Conservation (phyloP, 345 rosid species). For the Rhizophora apiculata region DNA sequence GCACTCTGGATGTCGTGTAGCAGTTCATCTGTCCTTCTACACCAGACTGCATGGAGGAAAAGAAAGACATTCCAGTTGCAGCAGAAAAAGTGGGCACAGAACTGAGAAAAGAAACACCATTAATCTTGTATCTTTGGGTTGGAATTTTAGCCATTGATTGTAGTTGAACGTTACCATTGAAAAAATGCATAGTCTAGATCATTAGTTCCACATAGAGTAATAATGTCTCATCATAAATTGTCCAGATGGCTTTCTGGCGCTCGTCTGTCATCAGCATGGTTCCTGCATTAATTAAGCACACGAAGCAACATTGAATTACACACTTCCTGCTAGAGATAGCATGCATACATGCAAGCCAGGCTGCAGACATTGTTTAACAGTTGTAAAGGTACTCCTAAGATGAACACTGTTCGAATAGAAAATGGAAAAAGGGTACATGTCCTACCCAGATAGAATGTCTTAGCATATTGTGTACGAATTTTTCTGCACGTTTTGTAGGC, state of each 20-base stretch:
- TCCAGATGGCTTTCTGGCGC: constrained; percentile 63
- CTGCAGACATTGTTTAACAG: no score
- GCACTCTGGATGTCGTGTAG: constrained; percentile 50
- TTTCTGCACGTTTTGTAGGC: constrained; percentile 44
- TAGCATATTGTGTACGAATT: constrained; percentile 58
- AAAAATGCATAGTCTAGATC: no score
- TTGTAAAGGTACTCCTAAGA: not conserved
- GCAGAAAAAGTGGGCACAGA: not conserved
- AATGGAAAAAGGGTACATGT: not conserved
- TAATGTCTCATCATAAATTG: constrained; percentile 49
- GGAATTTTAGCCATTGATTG: no score
- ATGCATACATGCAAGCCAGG: no score
- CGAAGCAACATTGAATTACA: no score
- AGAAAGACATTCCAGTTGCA: not conserved
- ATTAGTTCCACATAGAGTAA: not conserved
- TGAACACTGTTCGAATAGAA: not conserved
- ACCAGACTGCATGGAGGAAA: constrained; percentile 42
- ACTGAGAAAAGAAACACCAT: no score
- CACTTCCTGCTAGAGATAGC: no score
- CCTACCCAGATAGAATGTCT: constrained; percentile 59
- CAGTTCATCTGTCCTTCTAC: constrained; percentile 59
- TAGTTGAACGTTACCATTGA: no score
- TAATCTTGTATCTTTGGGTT: no score
- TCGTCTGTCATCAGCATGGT: constrained; percentile 59
- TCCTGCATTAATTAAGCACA: constrained; percentile 35